These are phyloP conservation scores for Geotrichum fermentans DNA, from an alignment of 1,139 yeast species.

Conservation along the genomic window DNA sequence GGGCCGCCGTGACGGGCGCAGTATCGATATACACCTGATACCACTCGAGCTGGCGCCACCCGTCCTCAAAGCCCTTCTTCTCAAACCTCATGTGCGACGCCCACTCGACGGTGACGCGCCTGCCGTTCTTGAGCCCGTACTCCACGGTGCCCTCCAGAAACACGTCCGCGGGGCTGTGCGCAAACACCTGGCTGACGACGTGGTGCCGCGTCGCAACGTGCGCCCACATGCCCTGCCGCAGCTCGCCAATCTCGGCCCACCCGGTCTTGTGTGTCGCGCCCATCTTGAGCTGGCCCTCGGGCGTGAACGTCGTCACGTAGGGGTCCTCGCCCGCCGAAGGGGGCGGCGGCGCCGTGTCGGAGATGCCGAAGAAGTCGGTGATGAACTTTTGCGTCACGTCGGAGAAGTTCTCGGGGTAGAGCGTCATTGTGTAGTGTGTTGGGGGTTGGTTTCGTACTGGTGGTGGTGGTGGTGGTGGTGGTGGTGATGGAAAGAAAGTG, in stretches of 20 bases:
- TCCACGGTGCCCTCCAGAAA: constrained; percentile 33
- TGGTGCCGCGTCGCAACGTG: constrained; percentile 31
- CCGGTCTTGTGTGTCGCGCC: constrained; percentile 22
- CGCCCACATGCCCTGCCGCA: constrained; percentile 33
- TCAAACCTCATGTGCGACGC: constrained; percentile 28
- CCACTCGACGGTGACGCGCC: constrained; percentile 28
- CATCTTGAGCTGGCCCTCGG: constrained; percentile 28
- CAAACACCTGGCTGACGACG: constrained; percentile 29
- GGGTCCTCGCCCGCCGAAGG: constrained; percentile 23
- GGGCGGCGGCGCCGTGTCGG: constrained; percentile 31
- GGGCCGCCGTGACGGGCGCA: constrained; percentile 27
- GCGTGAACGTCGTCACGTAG: constrained; percentile 28
- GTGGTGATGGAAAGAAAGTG: background rate
- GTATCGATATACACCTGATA: constrained; percentile 33
- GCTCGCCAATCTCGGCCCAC: constrained; percentile 20
- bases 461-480: background rate
- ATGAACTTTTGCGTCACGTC: constrained; percentile 25
- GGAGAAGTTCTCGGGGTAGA: background rate
- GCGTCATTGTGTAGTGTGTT: background rate
- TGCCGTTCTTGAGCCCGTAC: constrained; percentile 29
- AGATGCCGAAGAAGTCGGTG: constrained; percentile 27
- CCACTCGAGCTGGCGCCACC: constrained; percentile 24
- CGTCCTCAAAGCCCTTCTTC: constrained; percentile 6
- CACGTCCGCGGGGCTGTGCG: constrained; percentile 20
- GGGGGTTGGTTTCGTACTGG: background rate